Conservation (phyloP, 1,139 yeast species). For the Saccharomyces hybrid region DNA sequence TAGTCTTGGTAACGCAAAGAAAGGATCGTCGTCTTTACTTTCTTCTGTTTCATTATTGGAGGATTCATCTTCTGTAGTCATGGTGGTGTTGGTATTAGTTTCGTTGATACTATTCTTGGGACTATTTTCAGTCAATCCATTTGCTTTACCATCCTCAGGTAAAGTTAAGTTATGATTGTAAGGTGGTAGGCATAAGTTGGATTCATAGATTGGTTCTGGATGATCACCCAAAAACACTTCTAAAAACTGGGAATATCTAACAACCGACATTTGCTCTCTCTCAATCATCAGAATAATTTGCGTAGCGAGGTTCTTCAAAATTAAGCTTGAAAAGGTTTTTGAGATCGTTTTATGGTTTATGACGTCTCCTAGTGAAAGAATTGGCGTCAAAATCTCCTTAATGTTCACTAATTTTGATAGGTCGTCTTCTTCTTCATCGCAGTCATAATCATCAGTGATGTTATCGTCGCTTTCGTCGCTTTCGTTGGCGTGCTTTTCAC, state of each 20-base stretch:
- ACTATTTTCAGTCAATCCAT: neutral
- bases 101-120: neutral
- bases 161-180: constrained; percentile 53
- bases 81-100: neutral
- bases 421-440: constrained; percentile 34
- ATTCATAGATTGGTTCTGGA: constrained; percentile 57
- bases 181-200: constrained; percentile 54
- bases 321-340: constrained; percentile 50
- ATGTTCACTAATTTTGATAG: constrained; percentile 37
- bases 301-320: constrained; percentile 48
- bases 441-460: constrained; percentile 26
- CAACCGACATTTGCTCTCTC: constrained; percentile 68
- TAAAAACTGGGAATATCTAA: constrained; percentile 60
- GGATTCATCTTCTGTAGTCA: neutral
- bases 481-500: constrained; percentile 9
- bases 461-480: constrained; percentile 21
- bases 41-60: constrained; percentile 11
- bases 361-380: constrained; percentile 72
- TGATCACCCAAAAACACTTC: constrained; percentile 83
- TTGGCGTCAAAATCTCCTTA: constrained; percentile 60
- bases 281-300: constrained; percentile 73
- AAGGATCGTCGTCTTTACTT: constrained; percentile 43
- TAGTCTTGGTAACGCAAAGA: constrained; percentile 54
- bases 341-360: constrained; percentile 63
- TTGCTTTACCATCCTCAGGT: constrained; percentile 21